These are phyloP conservation scores for Malassezia arunalokei DNA, from an alignment of 1,284 basidiomycete species.

Conservation along the genomic window DNA sequence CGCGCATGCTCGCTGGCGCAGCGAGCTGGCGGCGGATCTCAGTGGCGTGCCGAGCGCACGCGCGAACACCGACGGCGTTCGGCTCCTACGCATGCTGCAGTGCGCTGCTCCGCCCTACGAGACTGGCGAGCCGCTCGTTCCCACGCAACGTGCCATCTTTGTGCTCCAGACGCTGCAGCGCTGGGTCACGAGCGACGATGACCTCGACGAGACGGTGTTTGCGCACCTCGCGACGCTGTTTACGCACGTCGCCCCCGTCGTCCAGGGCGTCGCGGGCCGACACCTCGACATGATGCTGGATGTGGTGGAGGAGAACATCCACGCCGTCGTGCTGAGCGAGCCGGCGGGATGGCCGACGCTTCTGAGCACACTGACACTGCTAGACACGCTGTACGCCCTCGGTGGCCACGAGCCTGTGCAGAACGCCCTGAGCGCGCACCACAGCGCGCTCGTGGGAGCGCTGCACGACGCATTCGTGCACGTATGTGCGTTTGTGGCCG, in stretches of 20 bases:
- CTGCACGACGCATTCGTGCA: slow-evolving; percentile 51
- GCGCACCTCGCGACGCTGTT: slow-evolving; percentile 65
- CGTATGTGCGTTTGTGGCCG: slow-evolving; percentile 48
- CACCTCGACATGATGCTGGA: slow-evolving; percentile 93
- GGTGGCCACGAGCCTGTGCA: slow-evolving; percentile 55
- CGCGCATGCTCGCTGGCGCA: slow-evolving; percentile 68
- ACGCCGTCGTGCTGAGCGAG: slow-evolving; percentile 59
- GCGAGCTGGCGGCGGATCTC: slow-evolving; percentile 71
- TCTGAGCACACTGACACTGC: slow-evolving; percentile 58
- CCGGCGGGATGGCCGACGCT: slow-evolving; percentile 56
- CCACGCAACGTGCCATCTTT: slow-evolving; percentile 74
- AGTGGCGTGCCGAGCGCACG: slow-evolving; percentile 58
- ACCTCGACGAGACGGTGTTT: slow-evolving; percentile 61
- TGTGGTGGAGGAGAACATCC: slow-evolving; percentile 72
- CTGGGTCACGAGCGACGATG: slow-evolving; percentile 68
- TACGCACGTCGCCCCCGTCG: slow-evolving; percentile 65
- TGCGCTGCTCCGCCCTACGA: slow-evolving; percentile 66
- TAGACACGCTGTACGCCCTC: slow-evolving; percentile 57
- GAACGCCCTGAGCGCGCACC: not conserved
- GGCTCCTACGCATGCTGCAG: slow-evolving; percentile 59
- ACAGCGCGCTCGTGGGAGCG: slow-evolving; percentile 45
- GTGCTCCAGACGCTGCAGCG: slow-evolving; percentile 71
- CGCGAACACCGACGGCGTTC: slow-evolving; percentile 60
- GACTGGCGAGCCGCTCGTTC: slow-evolving; percentile 64
- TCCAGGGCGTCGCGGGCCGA: slow-evolving; percentile 71